Base-by-base conservation (phyloP, 176 grass and related monocot genomes). In the Lolium rigidum region DNA sequence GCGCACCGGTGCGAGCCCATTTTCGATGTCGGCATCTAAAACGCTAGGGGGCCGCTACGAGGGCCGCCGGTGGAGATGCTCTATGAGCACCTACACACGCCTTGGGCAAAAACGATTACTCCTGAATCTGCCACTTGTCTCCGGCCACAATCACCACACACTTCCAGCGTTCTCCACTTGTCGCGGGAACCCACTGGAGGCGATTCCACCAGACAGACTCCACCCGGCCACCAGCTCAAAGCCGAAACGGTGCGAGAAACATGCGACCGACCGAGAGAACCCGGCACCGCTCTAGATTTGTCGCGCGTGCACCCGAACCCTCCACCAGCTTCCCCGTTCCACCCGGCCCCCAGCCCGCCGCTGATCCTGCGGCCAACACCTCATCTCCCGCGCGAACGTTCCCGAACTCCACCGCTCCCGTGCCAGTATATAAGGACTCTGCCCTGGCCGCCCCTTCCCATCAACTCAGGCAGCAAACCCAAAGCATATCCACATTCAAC, bases 121-220 rank as follows among this genome's bases (percentile, higher is more conserved):
- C 63, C 65, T 39, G 8, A 69, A 69, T 18, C 17, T 38, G 64
- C 64, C 26, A 67, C 25, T 65, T 65, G 62, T 24, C 62, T 72
- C 20, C 68, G 12, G 18, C 38, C 39, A 20, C 5, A 71, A 7
- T 9, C 62, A 22, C 73, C 1, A 74, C 46, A 57, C 18, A 21
- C n/a, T 85, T 89, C 87, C 48, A 85, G 87, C 17, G 26, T 65
- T 85, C 84, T 89, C 87, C 82, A 66, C 48, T 85, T 68, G 77
- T 24, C 67, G 22, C 69, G 16, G 2, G 87, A 85, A 58, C 37
- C 18, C 48, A 22, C 77, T 38, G 7, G 68, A 84, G 4, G 14
- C 7, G 51, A 6, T 37, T 48, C 59, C 38, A 22, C 57, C 60
- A 47, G 46, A 8, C 46, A 47, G 46, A 7, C 50, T 47, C 58